Base-by-base conservation (phyloP, 2,329 filamentous ascomycete species). In the Alternaria brassicae region DNA sequence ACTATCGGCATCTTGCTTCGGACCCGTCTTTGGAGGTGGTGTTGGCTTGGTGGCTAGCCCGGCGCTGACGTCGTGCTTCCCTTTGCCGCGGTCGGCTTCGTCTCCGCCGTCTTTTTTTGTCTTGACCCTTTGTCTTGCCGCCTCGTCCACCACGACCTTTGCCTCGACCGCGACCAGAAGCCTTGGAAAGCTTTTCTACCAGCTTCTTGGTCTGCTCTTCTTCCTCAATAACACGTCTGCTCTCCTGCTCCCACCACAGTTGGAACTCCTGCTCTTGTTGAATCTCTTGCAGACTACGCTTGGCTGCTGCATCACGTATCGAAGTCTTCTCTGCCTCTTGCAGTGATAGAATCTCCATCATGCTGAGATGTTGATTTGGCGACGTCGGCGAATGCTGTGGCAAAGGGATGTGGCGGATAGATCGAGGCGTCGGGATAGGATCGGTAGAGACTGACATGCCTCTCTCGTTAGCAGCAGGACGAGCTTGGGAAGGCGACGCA, bases 261-360 rank as follows among this genome's bases (percentile, higher is more conserved):
- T 97, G 92, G 75, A 99, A 99, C 51, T 92, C 92, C 74, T 99
- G 95, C 78, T 99, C 95, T 66, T 95, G 88, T 76, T 99, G 95
- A 59, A 99, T 99, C 63, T 98, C 95, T 72, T 96, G 89, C 28
- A 99, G 81, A 63, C 91, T 95, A 56, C 94, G 86, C 79, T 96
- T 97, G 2, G 93, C 91, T 10, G 89, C 89, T 1, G 93, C 92
- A 74, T 97, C 93, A 53, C 88, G 89, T 61, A 96, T 88, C 17
- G 87, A 86, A 57, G 92, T 88, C 72, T 96, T 95, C 74, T 97
- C 93, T 8, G 87, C 87, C 75, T 90, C 88, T 78, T 99, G 93
- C 72, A 96, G 88, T 7, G 89, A 88, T 13, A 98, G 90, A 57
- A 99, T 99, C 66, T 97, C 92, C 15, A 89, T 87, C 80, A 99